Evolutionary conservation across 1,284 basidiomycete species (phyloP).

Genomic region (Ustilago tritici): DNA sequence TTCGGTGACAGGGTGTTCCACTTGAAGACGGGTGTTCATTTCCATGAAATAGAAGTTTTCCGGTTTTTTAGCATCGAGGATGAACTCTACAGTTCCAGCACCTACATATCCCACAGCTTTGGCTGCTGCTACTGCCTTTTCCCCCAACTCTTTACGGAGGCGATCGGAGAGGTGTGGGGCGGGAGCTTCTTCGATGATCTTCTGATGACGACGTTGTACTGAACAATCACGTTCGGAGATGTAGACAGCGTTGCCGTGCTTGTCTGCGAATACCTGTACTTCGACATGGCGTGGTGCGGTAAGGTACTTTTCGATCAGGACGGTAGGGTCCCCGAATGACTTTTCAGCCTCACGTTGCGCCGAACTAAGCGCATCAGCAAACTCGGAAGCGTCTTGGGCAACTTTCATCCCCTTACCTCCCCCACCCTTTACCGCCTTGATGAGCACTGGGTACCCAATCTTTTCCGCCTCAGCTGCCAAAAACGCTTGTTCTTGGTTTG

Average conservation of each 20-base stretch:
- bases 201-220: constrained; percentile 92
- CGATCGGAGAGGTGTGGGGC: constrained; percentile 84
- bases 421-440: constrained; percentile 71
- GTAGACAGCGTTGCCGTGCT: constrained; percentile 81
- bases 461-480: constrained; percentile 76
- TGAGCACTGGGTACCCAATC: constrained; percentile 70
- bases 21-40: constrained; percentile 86
- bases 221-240: constrained; percentile 95
- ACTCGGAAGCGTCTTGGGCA: constrained; percentile 74
- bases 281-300: constrained; percentile 73
- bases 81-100: constrained; percentile 86
- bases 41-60: constrained; percentile 64
- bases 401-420: constrained; percentile 72
- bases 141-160: constrained; percentile 82
- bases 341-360: constrained; percentile 80
- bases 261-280: constrained; percentile 75
- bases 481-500: constrained; percentile 78
- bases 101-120: constrained; percentile 89
- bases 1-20: constrained; percentile 87
- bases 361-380: constrained; percentile 81
- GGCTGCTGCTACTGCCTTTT: constrained; percentile 90
- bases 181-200: constrained; percentile 94
- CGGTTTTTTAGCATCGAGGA: constrained; percentile 30
- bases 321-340: constrained; percentile 73
- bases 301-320: constrained; percentile 67